Conservation (phyloP, 306 rosid genomes). For the Luffa aegyptiaca region DNA sequence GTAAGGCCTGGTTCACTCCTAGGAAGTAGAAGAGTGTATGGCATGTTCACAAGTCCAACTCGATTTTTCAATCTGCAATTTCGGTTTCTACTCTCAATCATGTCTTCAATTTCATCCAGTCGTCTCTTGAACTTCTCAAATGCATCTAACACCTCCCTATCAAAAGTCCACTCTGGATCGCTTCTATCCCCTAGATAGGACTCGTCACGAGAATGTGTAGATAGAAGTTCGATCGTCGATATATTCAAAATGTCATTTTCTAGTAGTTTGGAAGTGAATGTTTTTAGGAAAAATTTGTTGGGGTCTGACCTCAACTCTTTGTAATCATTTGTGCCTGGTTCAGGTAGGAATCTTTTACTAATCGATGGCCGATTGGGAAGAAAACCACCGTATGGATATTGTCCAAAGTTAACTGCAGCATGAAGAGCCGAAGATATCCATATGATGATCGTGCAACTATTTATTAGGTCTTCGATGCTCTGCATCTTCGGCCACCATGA, state of each 20-base stretch:
- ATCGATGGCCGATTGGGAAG: conserved; percentile 41
- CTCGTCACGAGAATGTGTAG: conserved; percentile 68
- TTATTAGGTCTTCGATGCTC: conserved; percentile 21
- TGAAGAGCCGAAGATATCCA: conserved; percentile 57
- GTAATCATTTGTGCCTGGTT: conserved; percentile 31
- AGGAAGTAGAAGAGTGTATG: conserved; percentile 51
- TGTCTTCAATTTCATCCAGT: conserved; percentile 31
- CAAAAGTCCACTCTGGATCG: conserved; percentile 49
- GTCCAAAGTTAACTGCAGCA: conserved; percentile 50
- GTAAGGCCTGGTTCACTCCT: conserved; percentile 43
- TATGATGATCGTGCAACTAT: conserved; percentile 36
- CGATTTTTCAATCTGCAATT: conserved; percentile 36
- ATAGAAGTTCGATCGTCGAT: conserved; percentile 42
- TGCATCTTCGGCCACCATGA: conserved; percentile 58
- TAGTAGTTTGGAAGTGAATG: conserved; percentile 35
- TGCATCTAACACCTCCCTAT: conserved; percentile 24
- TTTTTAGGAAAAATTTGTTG: conserved; percentile 45
- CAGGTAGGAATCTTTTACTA: conserved; percentile 19
- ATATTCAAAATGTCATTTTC: conserved; percentile 24
- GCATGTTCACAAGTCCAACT: conserved; percentile 43
- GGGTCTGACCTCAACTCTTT: conserved; percentile 34
- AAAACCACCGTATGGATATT: conserved; percentile 46
- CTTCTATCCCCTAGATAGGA: conserved; percentile 54
- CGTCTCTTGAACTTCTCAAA: conserved; percentile 35
- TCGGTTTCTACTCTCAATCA: conserved; percentile 24